Evolutionary conservation across 176 grass and related monocot genomes (phyloP), one percentile per base, ranked within the genome.

Genomic region (Hordeum marinum): DNA sequence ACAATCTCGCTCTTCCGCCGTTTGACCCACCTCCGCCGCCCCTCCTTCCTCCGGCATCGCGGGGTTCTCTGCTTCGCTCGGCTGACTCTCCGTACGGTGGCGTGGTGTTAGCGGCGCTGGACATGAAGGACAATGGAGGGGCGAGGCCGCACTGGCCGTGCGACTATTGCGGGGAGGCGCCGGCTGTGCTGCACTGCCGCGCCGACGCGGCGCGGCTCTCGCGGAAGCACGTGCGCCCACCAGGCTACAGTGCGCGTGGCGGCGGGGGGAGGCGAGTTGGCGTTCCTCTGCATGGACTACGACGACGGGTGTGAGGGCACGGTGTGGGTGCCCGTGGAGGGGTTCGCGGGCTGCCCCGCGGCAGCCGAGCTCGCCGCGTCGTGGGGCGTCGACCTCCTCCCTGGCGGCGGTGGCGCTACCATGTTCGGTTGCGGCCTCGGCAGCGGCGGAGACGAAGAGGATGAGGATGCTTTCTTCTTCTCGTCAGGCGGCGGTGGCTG

Each of bases 111-210:
- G 29, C 29, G 73, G n/a, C 14, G 79, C 1, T 3, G 10, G 69
- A 72, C 69, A 84, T 87, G 84, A 84, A 65, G 87, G 54, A 18
- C 29, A 29, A 29, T 15, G 66, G 34, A 2, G 70, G 48, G 0
- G 82, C 66, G 7, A 36, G 66, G 77, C 59, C 68, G 71, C 84
- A 77, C 65, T 84, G 91, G 62, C 71, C 87, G 71, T 93, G 91
- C 85, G 91, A 92, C 91, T 90, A 90, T 81, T 92, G 91, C 87
- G 87, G 81, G n/a, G 91, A 85, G 36, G 70, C 87, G 63, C 82
- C 81, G 78, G 92, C 92, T 73, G 87, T 80, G 82, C 73, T 94
- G 87, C 90, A 92, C 87, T 94, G 92, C 90, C 85, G 84, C 6
- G 92, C 92, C 23, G 92, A 94, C 82, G 81, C 82, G 4, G 92